Percentiles rank a stretch among this genome's conserved stretches.
phyloP scores from a whole-genome alignment of 768 basidiomycete genomes.

The Pulveroboletus sp. region DNA sequence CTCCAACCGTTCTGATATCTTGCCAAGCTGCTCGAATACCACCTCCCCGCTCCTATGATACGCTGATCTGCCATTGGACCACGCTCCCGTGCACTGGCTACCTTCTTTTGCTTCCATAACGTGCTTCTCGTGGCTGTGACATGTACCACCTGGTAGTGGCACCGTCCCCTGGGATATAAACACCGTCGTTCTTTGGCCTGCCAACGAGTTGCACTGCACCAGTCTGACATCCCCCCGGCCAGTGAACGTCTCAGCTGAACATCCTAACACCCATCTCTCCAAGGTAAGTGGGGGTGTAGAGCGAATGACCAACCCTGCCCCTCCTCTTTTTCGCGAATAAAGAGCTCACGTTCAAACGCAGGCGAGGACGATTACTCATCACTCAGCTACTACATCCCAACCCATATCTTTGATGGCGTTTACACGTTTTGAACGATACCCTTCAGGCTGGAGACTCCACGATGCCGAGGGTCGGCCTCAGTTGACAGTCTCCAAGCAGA shows the following conservation, averaged over 20 bases:
- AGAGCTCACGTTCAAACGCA: background rate
- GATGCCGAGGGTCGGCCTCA: conserved; percentile 19
- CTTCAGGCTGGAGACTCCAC: conserved; percentile 20
- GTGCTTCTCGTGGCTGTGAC: conserved; percentile 25
- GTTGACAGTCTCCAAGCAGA: conserved; percentile 18
- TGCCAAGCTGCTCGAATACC: background rate
- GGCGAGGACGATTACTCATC: background rate
- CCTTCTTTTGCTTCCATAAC: conserved; percentile 13
- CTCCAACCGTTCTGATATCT: conserved; percentile 4
- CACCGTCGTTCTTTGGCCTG: conserved; percentile 1
- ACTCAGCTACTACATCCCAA: background rate
- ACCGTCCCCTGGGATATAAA: conserved; percentile 21
- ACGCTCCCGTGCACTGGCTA: conserved; percentile 2
- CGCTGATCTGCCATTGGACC: conserved; percentile 10
- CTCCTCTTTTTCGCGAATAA: background rate
- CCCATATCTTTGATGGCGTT: conserved; percentile 12
- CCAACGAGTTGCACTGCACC: conserved; percentile 10
- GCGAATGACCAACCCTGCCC: too few relatives aligned
- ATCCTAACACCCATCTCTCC: background rate
- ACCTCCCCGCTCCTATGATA: background rate
- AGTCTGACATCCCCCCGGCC: conserved; percentile 3
- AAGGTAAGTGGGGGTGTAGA: background rate
- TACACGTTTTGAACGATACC: conserved; percentile 24
- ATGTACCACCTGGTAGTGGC: conserved; percentile 26
- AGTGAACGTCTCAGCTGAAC: background rate